Base-by-base conservation (phyloP, 179 eudicot species). In the Camellia oleifera region DNA sequence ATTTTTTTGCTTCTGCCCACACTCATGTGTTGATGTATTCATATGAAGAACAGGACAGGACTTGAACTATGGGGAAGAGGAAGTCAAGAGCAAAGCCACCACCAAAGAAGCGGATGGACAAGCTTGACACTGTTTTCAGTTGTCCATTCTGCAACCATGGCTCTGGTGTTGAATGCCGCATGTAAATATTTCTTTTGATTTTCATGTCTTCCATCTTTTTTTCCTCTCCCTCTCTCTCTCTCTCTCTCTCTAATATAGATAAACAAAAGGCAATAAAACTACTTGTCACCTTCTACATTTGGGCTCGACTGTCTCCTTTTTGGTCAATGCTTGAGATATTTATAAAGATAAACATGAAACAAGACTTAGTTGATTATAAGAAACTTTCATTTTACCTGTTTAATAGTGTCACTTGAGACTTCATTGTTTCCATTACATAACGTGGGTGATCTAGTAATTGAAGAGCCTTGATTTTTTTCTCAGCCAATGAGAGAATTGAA, bases 91-190 rank as follows among this genome's bases (percentile, higher is more conserved):
- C 97, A 4, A 94, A 94, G 93, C 98, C 97, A 53, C 73, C 94
- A 15, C 83, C 97, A 56, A 94, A 86, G 93, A 94, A 94, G 89
- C 77, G 96, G 72, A 88, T 86, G 87, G 97, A 92, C 86, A 93
- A 93, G 83, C 97, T 94, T 61, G 98, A 93, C 80, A 93, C 97
- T 70, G 94, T 94, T 74, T 94, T 94, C 78, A 88, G 96, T 77
- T 94, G 98, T 68, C 98, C 97, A 42, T 94, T 94, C 89, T 94
- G 98, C 78, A 94, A 93, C 80, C 97, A 94, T 76, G 97, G 96
- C 52, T 89, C 88, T 63, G 90, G 98, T 81, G 97, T 94, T 58
- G 98, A 94, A 80, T 94, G 98, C 69, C 93, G 94, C 67, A 91
- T 94, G 98, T 94, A 87, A 87, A 95, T 84, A 4, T 79, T 48